Percentiles rank a stretch among this genome's conserved stretches.
These are phyloP conservation scores for Punica granatum DNA, from an alignment of 345 rosid genomes.

Conservation along the genomic window DNA sequence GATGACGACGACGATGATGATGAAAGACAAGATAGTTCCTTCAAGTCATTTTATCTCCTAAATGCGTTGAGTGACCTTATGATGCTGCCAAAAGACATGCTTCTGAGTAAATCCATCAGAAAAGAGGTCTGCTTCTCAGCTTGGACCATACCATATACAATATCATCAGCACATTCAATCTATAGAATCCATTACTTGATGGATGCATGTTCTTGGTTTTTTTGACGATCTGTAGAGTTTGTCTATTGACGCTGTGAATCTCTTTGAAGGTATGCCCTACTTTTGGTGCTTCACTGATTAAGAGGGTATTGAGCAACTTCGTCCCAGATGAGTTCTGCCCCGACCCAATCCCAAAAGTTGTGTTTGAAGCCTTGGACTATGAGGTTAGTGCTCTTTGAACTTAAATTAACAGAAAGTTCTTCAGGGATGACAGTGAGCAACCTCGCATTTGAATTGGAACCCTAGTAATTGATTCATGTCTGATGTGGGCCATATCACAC, in stretches of 20 bases:
- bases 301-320: constrained; percentile 62
- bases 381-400: constrained; percentile 43
- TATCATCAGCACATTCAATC: neutral
- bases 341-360: constrained; percentile 70
- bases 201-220: neutral
- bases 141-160: neutral
- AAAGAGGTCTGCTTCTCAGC: constrained; percentile 53
- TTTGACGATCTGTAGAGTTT: neutral
- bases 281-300: constrained; percentile 70
- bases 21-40: constrained; percentile 39
- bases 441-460: neutral
- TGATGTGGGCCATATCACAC: neutral
- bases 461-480: neutral
- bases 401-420: neutral
- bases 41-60: constrained; percentile 73
- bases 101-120: constrained; percentile 51
- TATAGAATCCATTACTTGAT: neutral
- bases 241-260: constrained; percentile 4
- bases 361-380: constrained; percentile 65
- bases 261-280: constrained; percentile 71
- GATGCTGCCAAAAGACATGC: constrained; percentile 99
- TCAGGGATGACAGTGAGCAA: neutral
- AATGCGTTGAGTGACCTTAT: constrained; percentile 89
- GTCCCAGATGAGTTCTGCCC: constrained; percentile 89
- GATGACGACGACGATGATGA: constrained; percentile 31